phyloP scores from a whole-genome alignment of 2,329 filamentous ascomycete genomes.

The Trichoderma sp. region DNA sequence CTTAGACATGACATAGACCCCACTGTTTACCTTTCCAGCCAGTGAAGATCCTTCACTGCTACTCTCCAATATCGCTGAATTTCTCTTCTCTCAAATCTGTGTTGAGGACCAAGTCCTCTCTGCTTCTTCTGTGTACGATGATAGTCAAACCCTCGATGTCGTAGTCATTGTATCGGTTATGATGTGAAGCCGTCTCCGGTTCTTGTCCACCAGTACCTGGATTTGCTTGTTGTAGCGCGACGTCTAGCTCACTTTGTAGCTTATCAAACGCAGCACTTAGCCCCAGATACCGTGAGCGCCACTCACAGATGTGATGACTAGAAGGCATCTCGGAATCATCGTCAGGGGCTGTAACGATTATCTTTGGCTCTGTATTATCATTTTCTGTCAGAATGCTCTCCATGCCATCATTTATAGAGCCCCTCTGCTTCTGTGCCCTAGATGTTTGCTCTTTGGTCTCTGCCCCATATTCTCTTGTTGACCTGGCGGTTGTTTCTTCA shows the following conservation, averaged over 20 bases:
- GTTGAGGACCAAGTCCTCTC: constrained; percentile 55
- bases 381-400: background rate
- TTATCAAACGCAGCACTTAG: constrained; percentile 23
- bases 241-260: constrained; percentile 14
- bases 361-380: background rate
- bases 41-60: background rate
- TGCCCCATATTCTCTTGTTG: background rate
- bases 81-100: constrained; percentile 43
- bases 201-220: background rate
- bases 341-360: background rate
- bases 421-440: background rate
- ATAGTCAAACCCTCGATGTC: constrained; percentile 54
- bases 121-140: constrained; percentile 52
- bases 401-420: background rate
- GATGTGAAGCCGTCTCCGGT: background rate
- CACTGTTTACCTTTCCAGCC: background rate
- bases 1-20: background rate
- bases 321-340: background rate
- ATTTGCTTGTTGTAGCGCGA: constrained; percentile 1
- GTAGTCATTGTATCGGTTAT: constrained; percentile 37
- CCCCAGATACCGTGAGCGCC: constrained; percentile 20
- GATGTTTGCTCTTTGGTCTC: background rate
- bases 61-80: background rate
- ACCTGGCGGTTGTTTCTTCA: background rate
- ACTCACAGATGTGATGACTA: constrained; percentile 22